Evolutionary conservation across 495 filamentous ascomycete genomes (phyloP), one percentile per base, ranked within the genome.

Genomic region (Trichoderma gamsii): DNA sequence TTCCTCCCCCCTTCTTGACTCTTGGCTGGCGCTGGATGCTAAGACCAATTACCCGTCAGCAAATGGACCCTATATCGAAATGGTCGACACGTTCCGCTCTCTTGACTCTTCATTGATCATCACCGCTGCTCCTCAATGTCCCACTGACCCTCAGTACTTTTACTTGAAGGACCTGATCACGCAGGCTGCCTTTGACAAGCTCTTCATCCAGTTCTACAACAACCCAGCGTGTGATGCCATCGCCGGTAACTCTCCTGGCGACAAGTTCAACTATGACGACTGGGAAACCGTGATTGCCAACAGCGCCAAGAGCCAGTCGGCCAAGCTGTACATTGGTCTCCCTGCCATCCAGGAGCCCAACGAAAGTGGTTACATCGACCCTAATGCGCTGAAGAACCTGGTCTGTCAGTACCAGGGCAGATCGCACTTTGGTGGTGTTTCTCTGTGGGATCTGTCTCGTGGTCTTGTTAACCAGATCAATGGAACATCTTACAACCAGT

Each of bases 151-250:
- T 44, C 70, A 76, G 12, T 80, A 82, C 35, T 84, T 88, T 72
- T 81, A 78, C 68, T 78, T 81, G 76, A 73, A 85, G 70, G 75
- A 78, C 4, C 82, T 88, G 69, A 83, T 90, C 66, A 72, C 84
- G 64, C 74, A 78, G 3, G 77, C 81, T 15, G 66, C 72, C 5
- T 86, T 90, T 65, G 88, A 91, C 70, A 84, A 83, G 32, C 77
- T 90, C n/a, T 91, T 84, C 74, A 80, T 90, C 23, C 88, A 90
- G 74, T 90, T 90, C 79, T 90, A 90, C 80, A 88, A 91, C 83
- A 89, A 90, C 80, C 81, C 74, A 9, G 81, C 78, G 69, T 88
- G 88, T 68, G 75, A 84, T 13, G 82, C 66, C 21, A 79, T 75
- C 16, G 1, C 56, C 32, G 56, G 56, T 8, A 68, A 72, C 18